Evolutionary conservation across 257 asterid genomes (phyloP).

Genomic region (Euphrasia confusa): DNA sequence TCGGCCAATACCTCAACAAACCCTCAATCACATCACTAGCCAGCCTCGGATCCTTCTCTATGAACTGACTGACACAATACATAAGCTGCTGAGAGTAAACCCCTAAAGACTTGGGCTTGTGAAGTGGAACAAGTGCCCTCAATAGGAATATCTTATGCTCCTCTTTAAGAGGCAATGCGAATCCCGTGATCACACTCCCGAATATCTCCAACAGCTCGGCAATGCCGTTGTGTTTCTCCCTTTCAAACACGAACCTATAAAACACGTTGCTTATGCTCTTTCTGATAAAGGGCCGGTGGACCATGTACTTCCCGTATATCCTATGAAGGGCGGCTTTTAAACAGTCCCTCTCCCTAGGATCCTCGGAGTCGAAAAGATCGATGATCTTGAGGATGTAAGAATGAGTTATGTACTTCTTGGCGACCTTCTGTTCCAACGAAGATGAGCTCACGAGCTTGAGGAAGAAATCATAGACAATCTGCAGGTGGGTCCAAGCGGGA

Average conservation of each 20-base stretch:
- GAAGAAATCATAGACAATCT: constrained; percentile 71
- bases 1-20: constrained; percentile 2
- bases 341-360: constrained; percentile 85
- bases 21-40: background rate
- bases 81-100: constrained; percentile 43
- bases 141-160: constrained; percentile 82
- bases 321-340: constrained; percentile 77
- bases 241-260: constrained; percentile 62
- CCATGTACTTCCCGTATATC: constrained; percentile 83
- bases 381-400: constrained; percentile 49
- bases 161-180: constrained; percentile 79
- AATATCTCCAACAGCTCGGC: constrained; percentile 81
- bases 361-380: constrained; percentile 44
- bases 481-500: constrained; percentile 93
- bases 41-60: background rate
- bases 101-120: constrained; percentile 77
- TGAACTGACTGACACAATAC: background rate
- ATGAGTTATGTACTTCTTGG: constrained; percentile 72
- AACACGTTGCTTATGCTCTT: constrained; percentile 68
- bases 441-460: constrained; percentile 66
- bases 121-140: constrained; percentile 75
- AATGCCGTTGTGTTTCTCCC: constrained; percentile 24
- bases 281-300: constrained; percentile 74
- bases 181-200: constrained; percentile 84
- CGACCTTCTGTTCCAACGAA: constrained; percentile 61